Evolutionary conservation across 1,139 yeast species (phyloP).

Genomic region (Taphrina betulina): DNA sequence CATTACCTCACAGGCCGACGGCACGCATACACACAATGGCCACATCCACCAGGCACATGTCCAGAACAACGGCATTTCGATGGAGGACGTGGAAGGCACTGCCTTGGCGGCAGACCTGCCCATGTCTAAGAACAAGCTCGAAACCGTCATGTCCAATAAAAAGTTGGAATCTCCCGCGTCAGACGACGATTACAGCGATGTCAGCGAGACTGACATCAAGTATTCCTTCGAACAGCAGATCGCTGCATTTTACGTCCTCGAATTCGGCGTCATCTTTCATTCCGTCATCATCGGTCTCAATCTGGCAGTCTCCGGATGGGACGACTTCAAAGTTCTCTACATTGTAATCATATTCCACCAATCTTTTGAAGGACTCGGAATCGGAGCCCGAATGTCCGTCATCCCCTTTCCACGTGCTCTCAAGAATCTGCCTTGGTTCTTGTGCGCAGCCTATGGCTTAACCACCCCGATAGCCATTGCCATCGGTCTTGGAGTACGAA

Average conservation of each 20-base stretch:
- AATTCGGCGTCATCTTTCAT: constrained; percentile 70
- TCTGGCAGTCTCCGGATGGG: constrained; percentile 58
- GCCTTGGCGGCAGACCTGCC: neutral
- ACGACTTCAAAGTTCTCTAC: constrained; percentile 68
- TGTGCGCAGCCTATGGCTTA: constrained; percentile 59
- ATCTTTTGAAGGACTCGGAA: constrained; percentile 79
- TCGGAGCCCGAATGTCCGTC: constrained; percentile 77
- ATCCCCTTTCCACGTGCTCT: constrained; percentile 59
- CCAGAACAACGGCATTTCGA: constrained; percentile 28
- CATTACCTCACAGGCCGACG: constrained; percentile 18
- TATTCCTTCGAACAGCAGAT: constrained; percentile 44
- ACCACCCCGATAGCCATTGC: constrained; percentile 80
- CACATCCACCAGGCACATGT: constrained; percentile 38
- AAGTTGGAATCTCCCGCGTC: neutral
- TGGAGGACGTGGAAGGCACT: neutral
- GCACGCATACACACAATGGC: constrained; percentile 28
- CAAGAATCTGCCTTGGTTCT: constrained; percentile 57
- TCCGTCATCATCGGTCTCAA: constrained; percentile 67
- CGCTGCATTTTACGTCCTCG: constrained; percentile 57
- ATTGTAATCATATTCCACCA: constrained; percentile 78
- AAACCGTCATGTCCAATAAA: neutral
- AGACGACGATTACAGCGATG: neutral
- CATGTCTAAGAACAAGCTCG: neutral
- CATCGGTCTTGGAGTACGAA: constrained; percentile 78
- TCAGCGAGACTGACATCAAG: neutral